A percentile compares a stretch with the other conserved stretches of the same genome.
phyloP scores from a whole-genome alignment of 208 protist genomes.

The Leishmania turanica region DNA sequence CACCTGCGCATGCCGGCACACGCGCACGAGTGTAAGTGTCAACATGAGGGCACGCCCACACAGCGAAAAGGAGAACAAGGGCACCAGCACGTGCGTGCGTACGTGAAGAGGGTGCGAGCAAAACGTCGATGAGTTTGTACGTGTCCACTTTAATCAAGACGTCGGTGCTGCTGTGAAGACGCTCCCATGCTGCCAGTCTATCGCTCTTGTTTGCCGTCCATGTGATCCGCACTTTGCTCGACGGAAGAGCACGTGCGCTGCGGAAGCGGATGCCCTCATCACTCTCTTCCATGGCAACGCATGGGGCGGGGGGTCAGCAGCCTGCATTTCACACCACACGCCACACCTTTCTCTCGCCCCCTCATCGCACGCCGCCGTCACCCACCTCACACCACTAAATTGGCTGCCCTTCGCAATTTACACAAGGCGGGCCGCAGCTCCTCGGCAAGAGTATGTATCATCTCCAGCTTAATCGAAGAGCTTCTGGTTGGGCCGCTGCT shows the following conservation, averaged over 20 bases:
- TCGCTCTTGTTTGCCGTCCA: not conserved
- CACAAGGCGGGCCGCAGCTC: not conserved
- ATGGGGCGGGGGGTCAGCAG: no score
- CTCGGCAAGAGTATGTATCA: not conserved
- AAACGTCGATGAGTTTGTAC: not conserved
- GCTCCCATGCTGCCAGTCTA: not conserved
- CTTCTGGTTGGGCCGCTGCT: slow-evolving; percentile 17
- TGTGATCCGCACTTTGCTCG: not conserved
- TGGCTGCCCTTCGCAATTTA: not conserved
- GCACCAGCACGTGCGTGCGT: not conserved
- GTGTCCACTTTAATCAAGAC: not conserved
- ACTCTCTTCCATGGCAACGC: not conserved
- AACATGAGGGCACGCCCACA: not conserved
- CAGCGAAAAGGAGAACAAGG: not conserved
- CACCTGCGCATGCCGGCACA: not conserved
- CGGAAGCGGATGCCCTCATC: no score
- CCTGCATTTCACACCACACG: not conserved
- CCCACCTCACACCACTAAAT: not conserved
- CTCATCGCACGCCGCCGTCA: not conserved
- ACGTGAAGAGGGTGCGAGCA: not conserved
- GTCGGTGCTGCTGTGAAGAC: not conserved
- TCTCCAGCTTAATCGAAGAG: slow-evolving; percentile 8
- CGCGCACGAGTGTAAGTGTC: not conserved
- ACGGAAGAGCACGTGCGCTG: not conserved
- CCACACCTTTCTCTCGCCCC: not conserved